Base-by-base conservation (phyloP, 192 early-diverging fungal genomes). In the Dissophora ornata region DNA sequence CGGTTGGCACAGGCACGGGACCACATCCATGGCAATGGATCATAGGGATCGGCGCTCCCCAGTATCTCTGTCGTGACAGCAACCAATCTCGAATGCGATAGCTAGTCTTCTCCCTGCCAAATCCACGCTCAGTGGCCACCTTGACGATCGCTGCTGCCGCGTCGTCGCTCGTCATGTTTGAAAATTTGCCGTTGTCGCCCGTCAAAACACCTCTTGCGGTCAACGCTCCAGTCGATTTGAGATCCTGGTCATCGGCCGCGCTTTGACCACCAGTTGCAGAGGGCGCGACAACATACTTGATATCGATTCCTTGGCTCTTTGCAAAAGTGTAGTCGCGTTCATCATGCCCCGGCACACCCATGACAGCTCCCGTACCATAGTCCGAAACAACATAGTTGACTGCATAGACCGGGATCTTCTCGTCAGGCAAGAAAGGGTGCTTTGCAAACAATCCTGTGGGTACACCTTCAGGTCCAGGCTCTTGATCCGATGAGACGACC, bases 21-120 rank as follows among this genome's bases (percentile, higher is more conserved):
- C 95, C 90, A 64, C 96, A 98, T 11, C 58, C 68, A 0, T 67
- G 22, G 69, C 97, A 98, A 67, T 98, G 94, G 29, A 98, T 86
- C 24, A 98, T 90, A 3, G 97, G 97, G 18, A 99, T 95, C 16
- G 97, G 97, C 19, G 96, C 93, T 11, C 97, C 97, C 97, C 97
- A 99, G 62, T 93, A 94, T 25, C 97, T 86, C 79, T 99, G 96
- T 28, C 97, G 86, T 5, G 97, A 99, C 11, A 99, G 69, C 2
- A 98, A 85, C 97, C 97, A 99, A 80, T 99, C 97, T 25, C 95
- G 89, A 41, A 98, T 81, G 2, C 91, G 86, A 71, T 90, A 98
- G 71, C 90, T 84, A 4, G 83, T 80, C 30, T 81, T 80, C 24
- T 69, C 24, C 22, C 81, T 75, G 9, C 89, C 90, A 40, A 82